Base-by-base conservation (phyloP, 2,329 filamentous ascomycete species). In the Amauroascus verrucosus region DNA sequence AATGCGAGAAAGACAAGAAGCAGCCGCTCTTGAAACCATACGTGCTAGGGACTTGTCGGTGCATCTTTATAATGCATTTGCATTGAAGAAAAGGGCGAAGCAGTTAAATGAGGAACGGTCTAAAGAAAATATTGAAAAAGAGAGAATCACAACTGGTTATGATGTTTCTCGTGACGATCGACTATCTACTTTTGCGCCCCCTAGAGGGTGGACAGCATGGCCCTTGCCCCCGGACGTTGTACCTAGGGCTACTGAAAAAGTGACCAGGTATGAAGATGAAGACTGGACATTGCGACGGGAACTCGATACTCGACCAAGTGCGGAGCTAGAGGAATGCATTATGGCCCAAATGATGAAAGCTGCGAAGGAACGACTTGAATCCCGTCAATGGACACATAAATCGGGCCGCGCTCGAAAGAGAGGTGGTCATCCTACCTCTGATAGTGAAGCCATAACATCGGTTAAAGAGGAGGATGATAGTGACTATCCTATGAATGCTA, bases 121-220 rank as follows among this genome's bases (percentile, higher is more conserved):
- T n/a, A 18, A 8, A n/a, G 11, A 43, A 2, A n/a, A 18, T n/a
- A 24, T 22, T 6, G 45, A 26, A 54, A 48, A 33, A 28, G 33
- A 35, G 53, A 56, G 63, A 2, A 22, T 16, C 28, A 60, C 57
- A 1, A 59, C 65, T 24, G 62, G 66, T 14, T 58, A 66, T 40
- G 58, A 58, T 3, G 63, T 67, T 30, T 61, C 60, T 13, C 18
- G 24, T 28, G 51, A 47, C 18, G 55, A 58, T 37, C 52, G 58
- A 14, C 32, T 55, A 4, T 57, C 54, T 58, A 64, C 49, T 1
- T 73, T 77, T 60, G 60, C 68, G 14, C 75, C 78, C 1, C 62
- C 79, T 0, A 80, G 77, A 55, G 59, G 65, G 3, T 96, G 91
- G 90, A 87, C 86, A 16, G 86, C 89, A 0, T 96, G 91, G 91